Base-by-base conservation (phyloP, 2,329 filamentous ascomycete genomes). In the Microthyrium microscopicum region DNA sequence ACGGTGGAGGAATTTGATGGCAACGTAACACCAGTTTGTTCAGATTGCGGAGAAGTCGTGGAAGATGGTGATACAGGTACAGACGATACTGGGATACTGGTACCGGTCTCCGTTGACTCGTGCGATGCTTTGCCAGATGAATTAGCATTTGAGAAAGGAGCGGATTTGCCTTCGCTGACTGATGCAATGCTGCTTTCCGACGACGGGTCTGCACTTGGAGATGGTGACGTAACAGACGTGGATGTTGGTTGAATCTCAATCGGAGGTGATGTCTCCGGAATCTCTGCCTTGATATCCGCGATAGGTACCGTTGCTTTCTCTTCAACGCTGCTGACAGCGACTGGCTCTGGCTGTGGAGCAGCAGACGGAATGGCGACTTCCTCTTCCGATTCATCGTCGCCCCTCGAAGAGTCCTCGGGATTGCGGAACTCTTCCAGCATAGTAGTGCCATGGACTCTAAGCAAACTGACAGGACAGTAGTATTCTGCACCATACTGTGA, bases 401-500 rank as follows among this genome's bases (percentile, higher is more conserved):
- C 62, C 22, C 64, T 58, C 13, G 66, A 61, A 26, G 65, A 61
- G 42, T 91, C 82, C 36, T 80, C 76, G 35, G 92, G 80, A 49
- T 87, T 83, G 60, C 80, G 82, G 36, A 87, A 85, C 51, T 98
- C 84, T 46, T 95, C 72, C 74, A 98, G 79, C 62, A 93, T 89
- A 0, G 87, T 78, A 15, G 74, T 93, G 5, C 89, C 89, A 54
- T 98, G 89, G 4, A 98, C 79, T 35, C 89, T 73, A 34, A 98
- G 62, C 13, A 98, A 58, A 39, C 87, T 94, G 12, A 98, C 62
- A 0, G 89, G 89, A 48, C 89, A 98, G 52, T 93, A 98, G 52
- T 81, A 98, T 51, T 98, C 89, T 45, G 85, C 92, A 6, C 89
- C 89, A 52, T 87, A 98, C 51, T 98, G 87, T 4, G 74, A 83